These are phyloP conservation scores for Apiospora phragmitis DNA, from an alignment of 2,329 filamentous ascomycete genomes.

Conservation along the genomic window DNA sequence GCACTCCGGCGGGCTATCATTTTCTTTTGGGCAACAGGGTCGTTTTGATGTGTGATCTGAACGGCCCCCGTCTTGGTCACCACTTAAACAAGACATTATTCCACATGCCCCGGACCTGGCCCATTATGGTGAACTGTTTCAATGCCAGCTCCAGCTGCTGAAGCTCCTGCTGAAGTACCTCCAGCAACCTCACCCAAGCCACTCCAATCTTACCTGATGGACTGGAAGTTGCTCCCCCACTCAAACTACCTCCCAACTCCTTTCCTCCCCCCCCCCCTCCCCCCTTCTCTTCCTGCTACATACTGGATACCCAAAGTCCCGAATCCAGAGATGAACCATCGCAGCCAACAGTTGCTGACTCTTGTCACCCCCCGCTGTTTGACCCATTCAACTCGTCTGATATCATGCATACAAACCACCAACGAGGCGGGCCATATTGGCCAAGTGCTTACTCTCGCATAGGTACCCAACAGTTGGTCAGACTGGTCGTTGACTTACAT, in stretches of 20 bases:
- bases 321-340: conserved; percentile 4
- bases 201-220: not conserved
- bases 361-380: not conserved
- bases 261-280: not conserved
- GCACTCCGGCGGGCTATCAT: not conserved
- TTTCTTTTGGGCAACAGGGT: conserved; percentile 7
- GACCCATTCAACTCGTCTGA: not conserved
- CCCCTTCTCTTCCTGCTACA: not conserved
- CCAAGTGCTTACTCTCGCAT: not conserved
- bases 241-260: not conserved
- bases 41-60: not conserved
- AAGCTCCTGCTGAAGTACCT: not conserved
- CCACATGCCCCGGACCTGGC: conserved; percentile 8
- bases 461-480: not conserved
- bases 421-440: not conserved
- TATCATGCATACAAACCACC: not conserved
- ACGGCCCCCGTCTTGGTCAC: conserved; percentile 1
- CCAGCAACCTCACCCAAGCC: not conserved
- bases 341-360: not conserved
- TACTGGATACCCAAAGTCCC: not conserved
- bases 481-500: not conserved
- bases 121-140: not conserved
- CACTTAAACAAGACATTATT: conserved; percentile 1
- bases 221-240: not conserved
- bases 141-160: not conserved